These are phyloP conservation scores for Ustilago bromivora DNA, from an alignment of 1,284 basidiomycete genomes.

Conservation along the genomic window DNA sequence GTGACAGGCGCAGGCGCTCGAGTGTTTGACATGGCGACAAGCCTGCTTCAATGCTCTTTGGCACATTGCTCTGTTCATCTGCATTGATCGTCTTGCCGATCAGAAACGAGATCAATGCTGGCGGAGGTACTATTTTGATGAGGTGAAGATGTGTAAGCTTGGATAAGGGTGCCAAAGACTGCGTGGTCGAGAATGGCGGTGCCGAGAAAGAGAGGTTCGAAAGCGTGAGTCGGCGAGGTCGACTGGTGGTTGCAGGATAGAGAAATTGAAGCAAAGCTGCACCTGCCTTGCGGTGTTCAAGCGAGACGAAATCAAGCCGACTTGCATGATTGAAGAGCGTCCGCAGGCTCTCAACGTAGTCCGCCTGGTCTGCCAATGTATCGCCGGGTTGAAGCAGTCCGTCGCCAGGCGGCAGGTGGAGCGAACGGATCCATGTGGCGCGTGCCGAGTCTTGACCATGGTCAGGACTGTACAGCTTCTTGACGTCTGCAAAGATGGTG, in stretches of 20 bases:
- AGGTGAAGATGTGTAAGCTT: constrained; percentile 37
- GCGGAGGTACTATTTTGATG: constrained; percentile 45
- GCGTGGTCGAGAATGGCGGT: constrained; percentile 31
- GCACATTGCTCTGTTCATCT: constrained; percentile 35
- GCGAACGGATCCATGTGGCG: constrained; percentile 14
- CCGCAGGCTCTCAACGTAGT: constrained; percentile 33
- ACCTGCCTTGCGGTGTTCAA: constrained; percentile 38
- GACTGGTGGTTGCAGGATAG: constrained; percentile 22
- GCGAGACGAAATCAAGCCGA: constrained; percentile 28
- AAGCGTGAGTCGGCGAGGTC: constrained; percentile 36
- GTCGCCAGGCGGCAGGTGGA: constrained; percentile 38
- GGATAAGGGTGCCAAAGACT: constrained; percentile 35
- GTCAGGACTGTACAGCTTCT: constrained; percentile 4
- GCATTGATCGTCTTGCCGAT: constrained; percentile 31
- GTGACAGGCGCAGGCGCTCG: constrained; percentile 34
- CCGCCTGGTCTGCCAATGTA: constrained; percentile 36
- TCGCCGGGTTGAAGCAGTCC: constrained; percentile 39
- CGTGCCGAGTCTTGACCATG: neutral
- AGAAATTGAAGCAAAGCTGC: constrained; percentile 36
- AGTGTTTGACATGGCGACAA: constrained; percentile 28
- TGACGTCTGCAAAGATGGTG: constrained; percentile 22
- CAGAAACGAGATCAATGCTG: constrained; percentile 40
- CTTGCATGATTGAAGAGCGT: constrained; percentile 31
- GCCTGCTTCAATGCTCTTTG: constrained; percentile 19
- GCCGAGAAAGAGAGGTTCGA: constrained; percentile 45